Evolutionary conservation across 73 alveolate species (phyloP).

Genomic region (Tetrahymena borealis): DNA sequence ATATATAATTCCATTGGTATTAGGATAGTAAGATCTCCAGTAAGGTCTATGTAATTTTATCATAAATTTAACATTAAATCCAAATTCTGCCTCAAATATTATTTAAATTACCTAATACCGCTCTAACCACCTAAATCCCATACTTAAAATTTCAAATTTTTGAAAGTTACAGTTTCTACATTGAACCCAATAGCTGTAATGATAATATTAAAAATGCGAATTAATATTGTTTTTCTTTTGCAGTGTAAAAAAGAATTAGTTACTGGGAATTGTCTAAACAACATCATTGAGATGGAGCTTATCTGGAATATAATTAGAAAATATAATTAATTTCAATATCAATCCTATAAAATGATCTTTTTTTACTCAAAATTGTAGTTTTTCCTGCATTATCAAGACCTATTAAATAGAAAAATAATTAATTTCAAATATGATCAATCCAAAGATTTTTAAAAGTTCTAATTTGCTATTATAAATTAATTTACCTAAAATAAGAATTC

Average conservation of each 20-base stretch:
- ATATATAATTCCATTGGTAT: conserved; percentile 81
- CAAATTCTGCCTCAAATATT: background rate
- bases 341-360: too few relatives aligned
- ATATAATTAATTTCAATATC: background rate
- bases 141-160: conserved; percentile 66
- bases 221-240: background rate
- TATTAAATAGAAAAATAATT: background rate
- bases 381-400: conserved; percentile 81
- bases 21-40: conserved; percentile 78
- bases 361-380: conserved; percentile 67
- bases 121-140: conserved; percentile 83
- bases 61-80: background rate
- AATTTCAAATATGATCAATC: background rate
- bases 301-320: conserved; percentile 16
- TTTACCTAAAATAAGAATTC: conserved; percentile 57
- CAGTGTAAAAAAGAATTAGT: background rate
- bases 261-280: conserved; percentile 64
- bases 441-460: background rate
- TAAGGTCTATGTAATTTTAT: conserved; percentile 37
- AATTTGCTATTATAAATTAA: too few relatives aligned
- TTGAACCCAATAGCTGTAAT: conserved; percentile 74
- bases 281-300: conserved; percentile 53
- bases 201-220: background rate
- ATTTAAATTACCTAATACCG: conserved; percentile 46
- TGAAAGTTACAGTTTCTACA: conserved; percentile 72